Percentiles rank a stretch among this genome's conserved stretches.
Evolutionary conservation across 2,329 filamentous ascomycete species (phyloP).

Genomic region (Diaporthe amygdali): DNA sequence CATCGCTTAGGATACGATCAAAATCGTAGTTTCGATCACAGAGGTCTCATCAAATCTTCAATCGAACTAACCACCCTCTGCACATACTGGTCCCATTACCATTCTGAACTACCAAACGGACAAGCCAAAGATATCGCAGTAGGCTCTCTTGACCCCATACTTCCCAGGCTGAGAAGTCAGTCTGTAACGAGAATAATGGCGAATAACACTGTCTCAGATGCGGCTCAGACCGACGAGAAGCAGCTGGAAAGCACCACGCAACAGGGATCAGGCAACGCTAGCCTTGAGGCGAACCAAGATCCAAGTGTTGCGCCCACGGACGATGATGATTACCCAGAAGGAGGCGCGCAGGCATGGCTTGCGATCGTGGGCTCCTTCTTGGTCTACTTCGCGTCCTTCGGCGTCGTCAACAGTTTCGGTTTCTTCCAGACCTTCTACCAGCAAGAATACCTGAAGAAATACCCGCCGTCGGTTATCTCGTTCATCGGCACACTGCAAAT

Average conservation of each 20-base stretch:
- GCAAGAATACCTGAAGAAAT: constrained; percentile 34
- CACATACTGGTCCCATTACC: background rate
- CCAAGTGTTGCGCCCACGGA: background rate
- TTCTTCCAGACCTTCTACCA: constrained; percentile 51
- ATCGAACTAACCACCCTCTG: background rate
- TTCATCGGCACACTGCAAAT: constrained; percentile 50
- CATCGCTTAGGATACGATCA: background rate
- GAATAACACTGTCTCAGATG: background rate
- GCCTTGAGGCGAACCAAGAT: background rate
- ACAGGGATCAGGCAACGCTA: background rate
- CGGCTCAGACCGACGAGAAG: background rate
- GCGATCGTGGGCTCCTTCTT: background rate
- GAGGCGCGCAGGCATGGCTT: background rate
- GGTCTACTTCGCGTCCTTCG: background rate
- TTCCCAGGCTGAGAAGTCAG: background rate
- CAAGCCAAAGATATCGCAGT: background rate
- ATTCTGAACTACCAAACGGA: too few relatives aligned
- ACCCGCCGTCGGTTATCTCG: constrained; percentile 44
- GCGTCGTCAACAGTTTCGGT: constrained; percentile 39
- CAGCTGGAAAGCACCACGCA: background rate
- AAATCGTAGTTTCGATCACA: background rate
- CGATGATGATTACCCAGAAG: background rate
- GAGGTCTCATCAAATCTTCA: background rate
- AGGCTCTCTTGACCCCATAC: background rate
- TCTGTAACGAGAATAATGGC: background rate